Evolutionary conservation across 129 eudicot species (phyloP).

Genomic region (Centella asiatica): DNA sequence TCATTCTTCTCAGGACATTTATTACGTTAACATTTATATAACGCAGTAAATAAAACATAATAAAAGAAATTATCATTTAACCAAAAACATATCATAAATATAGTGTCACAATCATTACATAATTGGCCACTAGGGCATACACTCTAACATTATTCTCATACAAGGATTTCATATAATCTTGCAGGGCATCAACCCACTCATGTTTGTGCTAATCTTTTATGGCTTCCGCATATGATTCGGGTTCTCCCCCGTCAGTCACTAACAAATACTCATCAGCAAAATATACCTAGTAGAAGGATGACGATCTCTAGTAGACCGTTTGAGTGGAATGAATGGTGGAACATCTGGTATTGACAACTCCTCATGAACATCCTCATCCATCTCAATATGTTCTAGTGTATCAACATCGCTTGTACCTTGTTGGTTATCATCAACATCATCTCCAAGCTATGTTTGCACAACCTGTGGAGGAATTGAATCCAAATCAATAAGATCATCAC

Average conservation of each 20-base stretch:
- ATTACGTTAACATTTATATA: too few species aligned
- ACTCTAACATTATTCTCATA: too few species aligned
- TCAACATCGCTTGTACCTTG: not conserved
- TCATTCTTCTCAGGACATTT: too few species aligned
- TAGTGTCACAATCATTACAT: too few species aligned
- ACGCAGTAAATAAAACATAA: too few species aligned
- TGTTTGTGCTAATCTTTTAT: conserved; percentile 5
- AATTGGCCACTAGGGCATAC: too few species aligned
- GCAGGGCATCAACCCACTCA: conserved; percentile 7
- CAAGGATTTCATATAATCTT: too few species aligned
- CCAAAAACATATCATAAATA: too few species aligned
- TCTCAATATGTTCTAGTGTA: not conserved
- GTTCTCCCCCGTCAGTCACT: conserved; percentile 14
- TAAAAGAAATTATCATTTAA: too few species aligned
- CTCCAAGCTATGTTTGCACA: too few species aligned
- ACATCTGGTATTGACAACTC: too few species aligned
- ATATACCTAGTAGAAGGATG: conserved; percentile 2
- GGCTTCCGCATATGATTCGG: conserved; percentile 10
- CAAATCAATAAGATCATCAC: too few species aligned
- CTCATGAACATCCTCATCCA: not conserved
- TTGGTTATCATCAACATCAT: not conserved
- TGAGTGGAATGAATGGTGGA: not conserved
- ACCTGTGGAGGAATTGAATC: not conserved
- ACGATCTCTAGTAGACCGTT: conserved; percentile 6
- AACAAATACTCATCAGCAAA: not conserved